Conservation (phyloP, 176 grass and related monocot genomes). For the Saccharum officinarum region DNA sequence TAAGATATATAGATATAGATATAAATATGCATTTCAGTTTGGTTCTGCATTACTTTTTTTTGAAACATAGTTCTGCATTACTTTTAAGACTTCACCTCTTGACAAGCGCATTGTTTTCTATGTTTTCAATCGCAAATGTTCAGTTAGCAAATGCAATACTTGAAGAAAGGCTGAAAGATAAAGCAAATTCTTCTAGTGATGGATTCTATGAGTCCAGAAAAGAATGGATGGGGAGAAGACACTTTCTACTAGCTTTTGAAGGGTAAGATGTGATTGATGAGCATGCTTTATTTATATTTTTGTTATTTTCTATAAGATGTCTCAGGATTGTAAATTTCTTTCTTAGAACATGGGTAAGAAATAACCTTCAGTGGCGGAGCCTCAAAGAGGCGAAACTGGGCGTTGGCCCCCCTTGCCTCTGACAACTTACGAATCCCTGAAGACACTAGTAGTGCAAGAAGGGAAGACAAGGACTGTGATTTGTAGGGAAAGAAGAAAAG, state of each 20-base stretch:
- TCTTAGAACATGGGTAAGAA: conserved; percentile 4
- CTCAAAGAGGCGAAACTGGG: too few relatives aligned
- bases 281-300: conserved; percentile 37
- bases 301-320: conserved; percentile 7
- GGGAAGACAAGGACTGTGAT: too few relatives aligned
- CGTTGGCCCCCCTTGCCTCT: too few relatives aligned
- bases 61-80: background rate
- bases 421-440: too few relatives aligned
- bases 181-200: conserved; percentile 49
- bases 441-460: too few relatives aligned
- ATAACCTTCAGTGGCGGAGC: background rate
- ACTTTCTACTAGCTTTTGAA: conserved; percentile 83
- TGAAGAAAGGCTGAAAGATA: conserved; percentile 70
- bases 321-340: background rate
- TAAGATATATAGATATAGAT: too few relatives aligned
- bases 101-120: conserved; percentile 1
- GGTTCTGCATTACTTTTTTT: conserved; percentile 24
- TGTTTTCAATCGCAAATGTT: conserved; percentile 31
- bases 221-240: conserved; percentile 95
- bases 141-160: conserved; percentile 70
- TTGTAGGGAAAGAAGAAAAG: too few relatives aligned
- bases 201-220: conserved; percentile 96
- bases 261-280: conserved; percentile 52
- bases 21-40: background rate
- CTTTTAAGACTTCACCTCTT: conserved; percentile 30